phyloP scores from a whole-genome alignment of 148 eudicot genomes.

The Chenopodium suecicum region DNA sequence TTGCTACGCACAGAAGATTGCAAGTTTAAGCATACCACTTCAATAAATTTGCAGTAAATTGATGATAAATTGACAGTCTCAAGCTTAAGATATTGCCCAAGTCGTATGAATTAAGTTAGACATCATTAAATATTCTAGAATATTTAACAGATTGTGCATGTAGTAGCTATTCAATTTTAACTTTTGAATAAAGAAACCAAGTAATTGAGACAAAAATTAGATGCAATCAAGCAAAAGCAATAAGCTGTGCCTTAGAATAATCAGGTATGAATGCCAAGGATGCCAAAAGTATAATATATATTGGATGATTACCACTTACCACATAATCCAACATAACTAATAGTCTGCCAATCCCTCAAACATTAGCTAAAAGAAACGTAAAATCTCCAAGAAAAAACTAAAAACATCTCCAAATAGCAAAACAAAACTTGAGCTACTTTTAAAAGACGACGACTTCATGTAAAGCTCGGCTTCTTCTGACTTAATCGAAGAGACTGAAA shows the following conservation, averaged over 20 bases:
- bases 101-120: too few relatives aligned
- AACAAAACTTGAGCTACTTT: slow-evolving; percentile 21
- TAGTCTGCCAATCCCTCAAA: slow-evolving; percentile 22
- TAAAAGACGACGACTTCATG: background rate
- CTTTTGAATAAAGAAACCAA: too few relatives aligned
- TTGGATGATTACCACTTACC: slow-evolving; percentile 1
- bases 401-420: background rate
- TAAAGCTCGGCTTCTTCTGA: background rate
- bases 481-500: slow-evolving; percentile 81
- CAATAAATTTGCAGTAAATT: too few relatives aligned
- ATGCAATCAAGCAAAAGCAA: too few relatives aligned
- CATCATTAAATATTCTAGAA: too few relatives aligned
- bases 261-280: background rate
- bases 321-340: slow-evolving; percentile 28
- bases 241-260: background rate
- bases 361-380: background rate
- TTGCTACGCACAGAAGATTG: too few relatives aligned
- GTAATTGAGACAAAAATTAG: too few relatives aligned
- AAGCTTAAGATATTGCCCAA: too few relatives aligned
- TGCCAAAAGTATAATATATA: slow-evolving; percentile 15
- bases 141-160: too few relatives aligned
- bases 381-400: slow-evolving; percentile 10
- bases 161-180: too few relatives aligned
- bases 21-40: too few relatives aligned
- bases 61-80: too few relatives aligned